Percentiles rank a stretch among this genome's conserved stretches.
phyloP scores from a whole-genome alignment of 106 monocot species.

The Dendrobium chrysotoxum region DNA sequence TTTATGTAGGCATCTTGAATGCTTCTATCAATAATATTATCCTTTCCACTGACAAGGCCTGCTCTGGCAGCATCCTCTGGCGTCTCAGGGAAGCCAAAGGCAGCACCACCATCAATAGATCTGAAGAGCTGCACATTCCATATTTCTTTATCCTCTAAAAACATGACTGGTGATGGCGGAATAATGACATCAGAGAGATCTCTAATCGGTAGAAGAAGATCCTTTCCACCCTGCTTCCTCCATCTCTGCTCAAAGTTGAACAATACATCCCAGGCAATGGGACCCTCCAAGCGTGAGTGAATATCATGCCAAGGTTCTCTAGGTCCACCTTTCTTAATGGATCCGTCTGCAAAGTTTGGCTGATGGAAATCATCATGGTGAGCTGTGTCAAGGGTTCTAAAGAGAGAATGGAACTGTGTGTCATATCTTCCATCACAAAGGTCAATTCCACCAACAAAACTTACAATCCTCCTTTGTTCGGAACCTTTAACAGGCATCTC shows the following conservation, averaged over 20 bases:
- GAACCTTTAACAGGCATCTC: slow-evolving; percentile 20
- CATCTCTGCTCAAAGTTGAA: slow-evolving; percentile 31
- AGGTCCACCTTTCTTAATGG: slow-evolving; percentile 26
- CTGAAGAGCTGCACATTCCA: slow-evolving; percentile 34
- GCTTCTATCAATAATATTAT: slow-evolving; percentile 30
- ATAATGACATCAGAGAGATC: slow-evolving; percentile 29
- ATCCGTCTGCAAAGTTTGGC: slow-evolving; percentile 21
- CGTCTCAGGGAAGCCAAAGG: slow-evolving; percentile 23
- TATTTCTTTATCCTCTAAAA: slow-evolving; percentile 13
- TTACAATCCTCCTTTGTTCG: slow-evolving; percentile 18
- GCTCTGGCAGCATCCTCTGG: slow-evolving; percentile 19
- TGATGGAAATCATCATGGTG: slow-evolving; percentile 28
- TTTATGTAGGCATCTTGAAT: slow-evolving; percentile 38
- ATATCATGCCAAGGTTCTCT: slow-evolving; percentile 30
- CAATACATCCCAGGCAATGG: slow-evolving; percentile 28
- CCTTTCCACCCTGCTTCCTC: slow-evolving; percentile 24
- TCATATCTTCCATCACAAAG: slow-evolving; percentile 33
- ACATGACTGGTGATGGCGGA: slow-evolving; percentile 22
- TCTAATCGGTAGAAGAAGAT: slow-evolving; percentile 20
- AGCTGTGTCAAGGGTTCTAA: slow-evolving; percentile 26
- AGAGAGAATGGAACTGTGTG: slow-evolving; percentile 25
- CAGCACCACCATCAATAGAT: slow-evolving; percentile 25
- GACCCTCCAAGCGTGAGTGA: slow-evolving; percentile 24
- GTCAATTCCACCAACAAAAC: slow-evolving; percentile 25
- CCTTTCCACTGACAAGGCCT: slow-evolving; percentile 24